Base-by-base conservation (phyloP, 2,329 filamentous ascomycete species). In the Ceratocystis destructans region DNA sequence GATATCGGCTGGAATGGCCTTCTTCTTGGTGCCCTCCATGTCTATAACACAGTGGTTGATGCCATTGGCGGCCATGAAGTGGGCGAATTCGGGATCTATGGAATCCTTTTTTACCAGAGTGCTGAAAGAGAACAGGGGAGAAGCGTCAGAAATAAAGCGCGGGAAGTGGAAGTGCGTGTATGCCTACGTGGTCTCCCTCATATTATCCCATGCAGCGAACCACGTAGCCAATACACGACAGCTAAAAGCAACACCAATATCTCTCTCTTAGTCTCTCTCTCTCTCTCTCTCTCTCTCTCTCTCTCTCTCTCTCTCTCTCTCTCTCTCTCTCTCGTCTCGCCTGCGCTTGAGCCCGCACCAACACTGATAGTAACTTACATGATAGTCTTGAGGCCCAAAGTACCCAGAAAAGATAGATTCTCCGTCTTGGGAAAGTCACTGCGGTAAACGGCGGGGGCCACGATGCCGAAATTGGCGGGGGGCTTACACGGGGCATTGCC, bases 11-110 rank as follows among this genome's bases (percentile, higher is more conserved):
- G 87, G 83, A 45, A 90, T 90, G 7, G 81, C 80, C 65, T 87
- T 80, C 71, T 92, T 91, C 75, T 96, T 96, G 70, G 95, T 96
- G n/a, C 91, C 88, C 69, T 86, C 83, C 79, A 96, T 88, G 70
- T 87, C 82, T 72, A 96, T 87, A 53, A 89, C 80, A 70, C 85
- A 78, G 71, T 95, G 90, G 57, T 80, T 80, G 72, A 96, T 93
- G 69, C 80, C 80, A 70, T 87, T 84, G 4, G 77, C 74, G 46
- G 79, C 73, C 70, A 95, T 82, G 73, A 94, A 96, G 2, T 76
- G 72, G 25, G 77, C 73, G 64, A 84, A 82, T 0, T 78, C 79
- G 2, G 79, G 74, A 7, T 79, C 76, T 3, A 79, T 76, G 17
- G 82, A 79, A 2, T 87, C 83, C 69, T 84, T 86, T 57, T 83